These are phyloP conservation scores for Boletus rufocinnamomeus DNA, from an alignment of 768 basidiomycete genomes.

Conservation along the genomic window DNA sequence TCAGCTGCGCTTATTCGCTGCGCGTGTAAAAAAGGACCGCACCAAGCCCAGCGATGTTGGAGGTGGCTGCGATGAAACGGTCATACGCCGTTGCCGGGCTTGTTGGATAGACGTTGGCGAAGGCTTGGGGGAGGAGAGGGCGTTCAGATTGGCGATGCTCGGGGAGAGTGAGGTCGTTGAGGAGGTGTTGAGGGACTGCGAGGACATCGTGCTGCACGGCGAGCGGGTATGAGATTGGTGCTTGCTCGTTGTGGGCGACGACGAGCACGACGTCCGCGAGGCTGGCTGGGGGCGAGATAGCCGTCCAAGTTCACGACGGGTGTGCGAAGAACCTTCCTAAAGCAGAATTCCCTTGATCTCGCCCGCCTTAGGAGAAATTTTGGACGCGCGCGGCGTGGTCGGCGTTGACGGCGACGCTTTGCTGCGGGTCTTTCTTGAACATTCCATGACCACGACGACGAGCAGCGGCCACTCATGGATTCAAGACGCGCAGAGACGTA, in stretches of 20 bases:
- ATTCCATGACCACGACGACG: constrained; percentile 38
- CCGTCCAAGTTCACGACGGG: constrained; percentile 12
- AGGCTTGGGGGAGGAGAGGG: constrained; percentile 34
- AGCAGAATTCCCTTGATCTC: not conserved
- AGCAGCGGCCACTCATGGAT: constrained; percentile 29
- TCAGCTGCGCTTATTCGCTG: constrained; percentile 13
- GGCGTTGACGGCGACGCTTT: constrained; percentile 18
- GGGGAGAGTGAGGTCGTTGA: constrained; percentile 37
- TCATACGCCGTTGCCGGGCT: constrained; percentile 40
- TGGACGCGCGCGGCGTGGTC: constrained; percentile 14
- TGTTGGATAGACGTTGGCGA: constrained; percentile 16
- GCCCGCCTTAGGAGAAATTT: constrained; percentile 28
- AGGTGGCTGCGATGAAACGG: constrained; percentile 39
- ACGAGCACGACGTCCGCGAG: constrained; percentile 24
- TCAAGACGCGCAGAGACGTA: constrained; percentile 39
- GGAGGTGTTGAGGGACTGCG: constrained; percentile 34
- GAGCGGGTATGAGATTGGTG: constrained; percentile 20
- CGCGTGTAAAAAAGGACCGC: not conserved
- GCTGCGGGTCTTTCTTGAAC: constrained; percentile 1
- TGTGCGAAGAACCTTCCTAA: constrained; percentile 30
- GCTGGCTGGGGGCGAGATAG: constrained; percentile 14
- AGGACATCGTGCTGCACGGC: constrained; percentile 26
- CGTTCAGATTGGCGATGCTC: constrained; percentile 36
- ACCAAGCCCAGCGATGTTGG: constrained; percentile 46
- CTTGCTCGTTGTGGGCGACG: constrained; percentile 34